phyloP scores from a whole-genome alignment of 352 stramenopile genomes.

The Globisporangium cylindrosporum region DNA sequence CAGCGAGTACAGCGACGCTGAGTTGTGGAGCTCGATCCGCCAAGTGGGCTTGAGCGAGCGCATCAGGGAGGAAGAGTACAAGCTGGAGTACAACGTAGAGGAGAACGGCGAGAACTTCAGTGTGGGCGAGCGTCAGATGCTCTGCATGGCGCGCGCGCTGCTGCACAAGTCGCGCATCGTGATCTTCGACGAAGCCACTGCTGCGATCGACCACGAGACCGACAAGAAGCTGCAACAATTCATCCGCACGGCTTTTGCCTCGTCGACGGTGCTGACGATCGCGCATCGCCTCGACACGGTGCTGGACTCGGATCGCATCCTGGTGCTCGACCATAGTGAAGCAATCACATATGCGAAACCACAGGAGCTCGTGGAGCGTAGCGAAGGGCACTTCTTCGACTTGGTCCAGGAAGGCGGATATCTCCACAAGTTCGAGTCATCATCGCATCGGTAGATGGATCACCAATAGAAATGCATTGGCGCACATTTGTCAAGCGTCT shows the following conservation, averaged over 20 bases:
- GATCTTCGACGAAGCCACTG: slow-evolving; percentile 76
- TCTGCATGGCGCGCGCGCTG: slow-evolving; percentile 88
- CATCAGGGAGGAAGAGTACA: slow-evolving; percentile 29
- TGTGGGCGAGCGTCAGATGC: slow-evolving; percentile 74
- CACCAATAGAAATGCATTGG: no score
- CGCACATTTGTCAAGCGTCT: no score
- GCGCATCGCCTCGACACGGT: slow-evolving; percentile 97
- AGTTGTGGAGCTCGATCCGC: slow-evolving; percentile 41
- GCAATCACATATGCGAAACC: slow-evolving; percentile 72
- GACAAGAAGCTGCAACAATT: slow-evolving; percentile 57
- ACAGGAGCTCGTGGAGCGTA: slow-evolving; percentile 31
- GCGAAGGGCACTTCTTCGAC: slow-evolving; percentile 26
- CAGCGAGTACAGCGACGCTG: slow-evolving; percentile 53
- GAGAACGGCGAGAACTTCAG: slow-evolving; percentile 40
- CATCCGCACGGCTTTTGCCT: slow-evolving; percentile 82
- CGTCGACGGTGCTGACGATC: slow-evolving; percentile 94
- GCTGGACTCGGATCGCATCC: slow-evolving; percentile 75
- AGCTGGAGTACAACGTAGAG: slow-evolving; percentile 65
- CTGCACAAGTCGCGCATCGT: slow-evolving; percentile 61
- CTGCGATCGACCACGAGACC: slow-evolving; percentile 80
- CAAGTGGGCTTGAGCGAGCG: slow-evolving; percentile 38
- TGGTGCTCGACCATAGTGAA: slow-evolving; percentile 74
- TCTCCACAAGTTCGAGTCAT: no score
- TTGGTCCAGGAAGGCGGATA: slow-evolving; percentile 25
- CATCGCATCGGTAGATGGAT: no score